Conservation (phyloP, 1,284 basidiomycete species). For the Apiotrichum brassicae region DNA sequence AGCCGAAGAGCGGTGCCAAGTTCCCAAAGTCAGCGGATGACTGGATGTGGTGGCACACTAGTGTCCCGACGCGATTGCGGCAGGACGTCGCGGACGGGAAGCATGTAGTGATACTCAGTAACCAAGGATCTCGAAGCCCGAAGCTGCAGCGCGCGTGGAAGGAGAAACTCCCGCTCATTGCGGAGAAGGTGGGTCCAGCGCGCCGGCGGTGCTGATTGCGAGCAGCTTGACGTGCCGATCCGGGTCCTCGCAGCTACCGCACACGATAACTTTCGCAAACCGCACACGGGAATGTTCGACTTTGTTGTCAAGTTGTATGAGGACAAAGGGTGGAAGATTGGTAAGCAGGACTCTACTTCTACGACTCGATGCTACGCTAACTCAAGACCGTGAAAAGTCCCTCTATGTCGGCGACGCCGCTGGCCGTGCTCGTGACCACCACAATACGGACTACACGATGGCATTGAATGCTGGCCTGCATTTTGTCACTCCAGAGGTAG, state of each 20-base stretch:
- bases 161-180: conserved; percentile 64
- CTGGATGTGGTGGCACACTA: conserved; percentile 72
- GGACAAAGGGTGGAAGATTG: conserved; percentile 58
- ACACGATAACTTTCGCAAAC: conserved; percentile 72
- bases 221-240: conserved; percentile 57
- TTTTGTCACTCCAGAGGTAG: conserved; percentile 65
- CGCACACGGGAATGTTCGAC: conserved; percentile 80
- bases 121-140: conserved; percentile 49
- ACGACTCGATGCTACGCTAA: not conserved
- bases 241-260: conserved; percentile 63
- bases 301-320: conserved; percentile 60
- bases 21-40: conserved; percentile 50
- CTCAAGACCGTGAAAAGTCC: conserved; percentile 58
- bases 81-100: conserved; percentile 61
- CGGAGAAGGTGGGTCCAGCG: conserved; percentile 55
- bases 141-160: conserved; percentile 58
- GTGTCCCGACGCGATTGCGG: conserved; percentile 61
- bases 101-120: conserved; percentile 70
- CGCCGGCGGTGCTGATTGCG: not conserved
- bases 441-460: conserved; percentile 77
- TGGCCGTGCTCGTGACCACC: conserved; percentile 54
- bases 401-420: conserved; percentile 90
- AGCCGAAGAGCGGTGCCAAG: conserved; percentile 52
- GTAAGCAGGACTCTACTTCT: conserved; percentile 46
- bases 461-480: conserved; percentile 66